Base-by-base conservation (phyloP, 805 yeast genomes). In the Wickerhamiella brachini region DNA sequence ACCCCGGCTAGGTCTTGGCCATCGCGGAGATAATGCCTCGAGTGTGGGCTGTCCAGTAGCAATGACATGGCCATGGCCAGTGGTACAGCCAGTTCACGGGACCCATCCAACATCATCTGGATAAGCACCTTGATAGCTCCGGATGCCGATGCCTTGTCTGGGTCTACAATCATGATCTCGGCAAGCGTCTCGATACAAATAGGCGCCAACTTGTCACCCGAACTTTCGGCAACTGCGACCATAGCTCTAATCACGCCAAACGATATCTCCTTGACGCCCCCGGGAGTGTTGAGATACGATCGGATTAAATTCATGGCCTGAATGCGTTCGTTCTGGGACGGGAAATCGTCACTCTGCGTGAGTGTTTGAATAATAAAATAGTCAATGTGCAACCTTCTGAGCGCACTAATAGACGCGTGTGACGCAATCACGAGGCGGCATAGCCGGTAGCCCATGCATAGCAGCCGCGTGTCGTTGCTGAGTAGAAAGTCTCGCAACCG, bases 271-370 rank as follows among this genome's bases (percentile, higher is more conserved):
- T 69, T 64, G 6, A 71, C 66, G 1, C 87, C 90, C 62, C 62
- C 68, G 1, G 71, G 73, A 2, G 79, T 68, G 41, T 74, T 80
- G 2, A 84, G 59, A 52, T 84, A 78, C 31, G 73, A 69, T 26
- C 96, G 71, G 0, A 87, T 67, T 23, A 87, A 68, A 58, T 82
- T 83, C 31, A 90, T 60, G 0, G 94, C 93, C 59, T 88, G 87
- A 46, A 79, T 81, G 53, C 88, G 75, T 59, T 89, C 95, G 2
- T 78, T 65, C 22, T 78, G 74, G 51, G 61, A 52, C 9, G 53
- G 49, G 42, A 49, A 65, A 2, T 77, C 64, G 38, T 73, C 68
- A 21, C 79, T 81, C 48, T 79, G 79, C 1, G 84, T 73, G 34
- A 90, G 66, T 0, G 94, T 74, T 15, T 79, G 71, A 1, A 85